phyloP scores from a whole-genome alignment of 2,329 filamentous ascomycete species.

The Penicillium sp. region DNA sequence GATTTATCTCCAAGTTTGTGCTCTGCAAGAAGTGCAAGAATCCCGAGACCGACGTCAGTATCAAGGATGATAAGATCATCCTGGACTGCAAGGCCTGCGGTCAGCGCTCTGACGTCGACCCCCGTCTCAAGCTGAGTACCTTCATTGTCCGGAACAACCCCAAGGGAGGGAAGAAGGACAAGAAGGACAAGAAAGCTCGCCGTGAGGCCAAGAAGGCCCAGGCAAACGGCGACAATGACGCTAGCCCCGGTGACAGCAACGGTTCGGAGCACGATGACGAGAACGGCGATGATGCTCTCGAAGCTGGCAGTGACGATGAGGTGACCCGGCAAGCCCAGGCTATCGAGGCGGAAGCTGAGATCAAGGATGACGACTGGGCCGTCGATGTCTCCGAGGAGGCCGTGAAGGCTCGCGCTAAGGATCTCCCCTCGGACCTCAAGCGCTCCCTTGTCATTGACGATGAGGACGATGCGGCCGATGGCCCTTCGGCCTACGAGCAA shows the following conservation, averaged over 20 bases:
- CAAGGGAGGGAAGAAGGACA: conserved; percentile 94
- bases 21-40: conserved; percentile 99
- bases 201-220: conserved; percentile 63
- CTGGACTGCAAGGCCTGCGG: conserved; percentile 99
- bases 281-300: conserved; percentile 61
- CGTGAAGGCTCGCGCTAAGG: conserved; percentile 87
- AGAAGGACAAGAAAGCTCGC: conserved; percentile 87
- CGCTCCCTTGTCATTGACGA: conserved; percentile 79
- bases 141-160: conserved; percentile 92
- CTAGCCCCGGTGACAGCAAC: conserved; percentile 63
- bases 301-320: conserved; percentile 84
- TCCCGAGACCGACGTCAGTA: conserved; percentile 90
- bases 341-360: conserved; percentile 64
- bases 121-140: conserved; percentile 89
- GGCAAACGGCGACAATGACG: conserved; percentile 51
- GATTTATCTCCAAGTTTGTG: conserved; percentile 97
- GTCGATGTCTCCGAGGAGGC: conserved; percentile 95
- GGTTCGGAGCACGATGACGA: conserved; percentile 59
- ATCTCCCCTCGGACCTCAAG: conserved; percentile 92
- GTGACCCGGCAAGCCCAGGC: conserved; percentile 72
- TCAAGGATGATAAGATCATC: conserved; percentile 87
- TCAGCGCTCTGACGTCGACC: conserved; percentile 83
- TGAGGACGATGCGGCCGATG: conserved; percentile 73
- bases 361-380: conserved; percentile 88
- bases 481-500: conserved; percentile 76